Evolutionary conservation across 768 basidiomycete species (phyloP).

Genomic region (Hebeloma cylindrosporum): DNA sequence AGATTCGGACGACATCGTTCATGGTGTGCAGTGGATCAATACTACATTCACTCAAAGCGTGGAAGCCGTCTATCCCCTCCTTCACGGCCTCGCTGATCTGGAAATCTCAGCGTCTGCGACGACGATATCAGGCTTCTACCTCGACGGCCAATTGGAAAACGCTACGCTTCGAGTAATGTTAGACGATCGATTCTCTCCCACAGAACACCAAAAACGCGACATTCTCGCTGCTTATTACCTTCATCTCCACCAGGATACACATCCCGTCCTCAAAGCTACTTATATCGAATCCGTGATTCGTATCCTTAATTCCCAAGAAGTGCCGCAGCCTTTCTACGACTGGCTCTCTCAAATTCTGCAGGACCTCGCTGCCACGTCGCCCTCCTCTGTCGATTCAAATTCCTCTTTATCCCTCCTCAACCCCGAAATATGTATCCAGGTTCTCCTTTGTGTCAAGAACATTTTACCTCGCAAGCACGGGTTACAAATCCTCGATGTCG

Average conservation of each 20-base stretch:
- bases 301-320: constrained; percentile 33
- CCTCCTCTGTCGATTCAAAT: constrained; percentile 5
- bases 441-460: constrained; percentile 26
- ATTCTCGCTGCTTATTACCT: constrained; percentile 30
- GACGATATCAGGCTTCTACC: constrained; percentile 25
- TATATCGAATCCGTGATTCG: constrained; percentile 30
- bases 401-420: constrained; percentile 10
- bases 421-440: constrained; percentile 26
- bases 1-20: constrained; percentile 26
- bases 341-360: constrained; percentile 32
- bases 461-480: constrained; percentile 22
- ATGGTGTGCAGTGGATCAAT: constrained; percentile 31
- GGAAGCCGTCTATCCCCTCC: constrained; percentile 28
- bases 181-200: constrained; percentile 30
- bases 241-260: constrained; percentile 27
- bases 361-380: constrained; percentile 19
- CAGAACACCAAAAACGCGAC: constrained; percentile 29
- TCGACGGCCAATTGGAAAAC: constrained; percentile 27
- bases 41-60: constrained; percentile 28
- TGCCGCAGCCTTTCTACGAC: constrained; percentile 31
- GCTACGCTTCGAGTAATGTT: constrained; percentile 31
- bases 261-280: constrained; percentile 22
- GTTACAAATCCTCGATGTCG: constrained; percentile 27
- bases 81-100: constrained; percentile 25
- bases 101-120: constrained; percentile 24